These are phyloP conservation scores for Paramecium sonneborni DNA, from an alignment of 73 alveolate genomes.

Conservation along the genomic window DNA sequence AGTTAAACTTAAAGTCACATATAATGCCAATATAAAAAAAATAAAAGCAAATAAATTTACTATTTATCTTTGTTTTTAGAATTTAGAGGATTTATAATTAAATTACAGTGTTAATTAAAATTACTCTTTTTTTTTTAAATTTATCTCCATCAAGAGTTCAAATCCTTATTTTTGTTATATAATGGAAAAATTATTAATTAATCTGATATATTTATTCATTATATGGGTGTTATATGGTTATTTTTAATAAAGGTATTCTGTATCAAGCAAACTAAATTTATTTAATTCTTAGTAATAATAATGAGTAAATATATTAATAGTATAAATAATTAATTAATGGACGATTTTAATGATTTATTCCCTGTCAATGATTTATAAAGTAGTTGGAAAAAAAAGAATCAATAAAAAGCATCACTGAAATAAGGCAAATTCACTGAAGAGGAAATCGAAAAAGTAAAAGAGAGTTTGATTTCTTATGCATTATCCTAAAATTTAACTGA, in stretches of 20 bases:
- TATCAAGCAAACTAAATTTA: neutral
- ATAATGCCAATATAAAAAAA: neutral
- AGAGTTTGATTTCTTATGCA: slow-evolving; percentile 76
- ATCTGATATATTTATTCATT: neutral
- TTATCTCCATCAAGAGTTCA: neutral
- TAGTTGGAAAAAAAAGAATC: slow-evolving; percentile 63
- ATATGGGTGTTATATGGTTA: no score
- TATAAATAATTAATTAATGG: slow-evolving; percentile 18
- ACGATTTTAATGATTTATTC: slow-evolving; percentile 30
- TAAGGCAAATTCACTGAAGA: slow-evolving; percentile 81
- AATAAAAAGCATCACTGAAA: slow-evolving; percentile 4
- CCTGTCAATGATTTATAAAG: neutral
- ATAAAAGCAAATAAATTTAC: neutral
- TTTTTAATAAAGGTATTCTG: no score
- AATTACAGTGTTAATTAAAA: neutral
- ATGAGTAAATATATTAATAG: neutral
- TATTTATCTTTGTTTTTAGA: neutral
- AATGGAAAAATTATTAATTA: neutral
- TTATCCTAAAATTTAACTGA: slow-evolving; percentile 63
- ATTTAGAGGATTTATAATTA: neutral
- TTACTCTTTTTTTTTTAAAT: neutral
- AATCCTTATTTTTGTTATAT: neutral
- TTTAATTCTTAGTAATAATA: neutral
- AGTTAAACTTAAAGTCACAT: neutral
- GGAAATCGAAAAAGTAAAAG: slow-evolving; percentile 72